Conservation (phyloP, 306 rosid genomes). For the Begonia masoniana region DNA sequence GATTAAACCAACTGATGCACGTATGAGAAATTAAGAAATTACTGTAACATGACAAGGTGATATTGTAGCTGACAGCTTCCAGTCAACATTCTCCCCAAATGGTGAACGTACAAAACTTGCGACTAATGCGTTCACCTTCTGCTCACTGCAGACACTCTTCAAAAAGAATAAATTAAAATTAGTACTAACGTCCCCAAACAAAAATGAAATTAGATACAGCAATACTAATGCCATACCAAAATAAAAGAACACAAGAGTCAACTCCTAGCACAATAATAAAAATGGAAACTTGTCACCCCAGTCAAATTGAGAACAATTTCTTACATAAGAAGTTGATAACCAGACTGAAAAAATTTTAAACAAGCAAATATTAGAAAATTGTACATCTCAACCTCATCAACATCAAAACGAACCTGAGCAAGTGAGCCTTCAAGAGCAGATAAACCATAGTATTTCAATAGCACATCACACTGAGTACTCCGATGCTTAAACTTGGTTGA, state of each 20-base stretch:
- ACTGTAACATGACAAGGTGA: conserved; percentile 97
- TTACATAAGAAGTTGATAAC: too few species aligned
- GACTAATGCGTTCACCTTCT: conserved; percentile 78
- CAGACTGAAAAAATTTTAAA: too few species aligned
- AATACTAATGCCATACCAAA: too few species aligned
- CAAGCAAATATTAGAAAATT: neutral
- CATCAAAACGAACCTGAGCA: conserved; percentile 62
- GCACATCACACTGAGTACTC: conserved; percentile 74
- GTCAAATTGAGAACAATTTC: too few species aligned
- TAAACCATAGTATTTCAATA: conserved; percentile 73
- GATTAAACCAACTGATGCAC: too few species aligned
- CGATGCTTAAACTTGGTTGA: conserved; percentile 75
- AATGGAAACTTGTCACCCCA: too few species aligned
- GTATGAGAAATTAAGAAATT: conserved; percentile 13
- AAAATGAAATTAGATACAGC: neutral
- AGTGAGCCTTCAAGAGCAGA: conserved; percentile 94
- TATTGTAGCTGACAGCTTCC: conserved; percentile 87
- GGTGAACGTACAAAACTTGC: conserved; percentile 88
- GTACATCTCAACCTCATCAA: conserved; percentile 8
- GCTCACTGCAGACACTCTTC: conserved; percentile 83
- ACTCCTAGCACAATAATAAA: too few species aligned
- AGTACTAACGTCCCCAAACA: neutral
- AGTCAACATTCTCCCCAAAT: conserved; percentile 84
- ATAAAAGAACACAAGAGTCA: too few species aligned
- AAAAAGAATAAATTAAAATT: conserved; percentile 7